A percentile compares a stretch with the other conserved stretches of the same genome.
phyloP scores from a whole-genome alignment of 1,284 basidiomycete species.

The Rhodotorula sp. region DNA sequence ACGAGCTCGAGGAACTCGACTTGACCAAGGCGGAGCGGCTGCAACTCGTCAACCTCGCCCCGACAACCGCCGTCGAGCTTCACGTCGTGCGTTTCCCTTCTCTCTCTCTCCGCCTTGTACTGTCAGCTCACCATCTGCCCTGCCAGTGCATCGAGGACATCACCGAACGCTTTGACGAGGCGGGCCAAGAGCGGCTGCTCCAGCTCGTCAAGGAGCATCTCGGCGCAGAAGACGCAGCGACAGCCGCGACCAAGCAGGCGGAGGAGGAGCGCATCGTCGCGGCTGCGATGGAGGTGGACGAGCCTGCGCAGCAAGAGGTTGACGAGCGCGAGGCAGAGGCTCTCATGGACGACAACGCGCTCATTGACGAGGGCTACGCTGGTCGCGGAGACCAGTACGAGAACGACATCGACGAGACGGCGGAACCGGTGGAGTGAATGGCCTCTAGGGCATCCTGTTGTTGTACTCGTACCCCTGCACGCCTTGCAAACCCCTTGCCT shows the following conservation, averaged over 20 bases:
- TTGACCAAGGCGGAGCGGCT: constrained; percentile 89
- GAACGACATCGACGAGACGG: constrained; percentile 26
- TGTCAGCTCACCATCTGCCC: not conserved
- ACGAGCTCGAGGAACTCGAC: constrained; percentile 63
- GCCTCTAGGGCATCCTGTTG: constrained; percentile 6
- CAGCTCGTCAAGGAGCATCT: constrained; percentile 53
- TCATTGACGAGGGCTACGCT: constrained; percentile 44
- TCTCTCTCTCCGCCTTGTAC: not conserved
- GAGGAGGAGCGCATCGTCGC: not conserved
- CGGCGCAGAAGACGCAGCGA: not conserved
- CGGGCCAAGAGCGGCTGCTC: constrained; percentile 69
- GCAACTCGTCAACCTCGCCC: constrained; percentile 83
- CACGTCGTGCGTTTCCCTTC: constrained; percentile 67
- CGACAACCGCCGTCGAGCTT: constrained; percentile 75
- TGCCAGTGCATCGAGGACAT: constrained; percentile 84
- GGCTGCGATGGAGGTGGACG: not conserved
- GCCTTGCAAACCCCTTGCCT: no score
- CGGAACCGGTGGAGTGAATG: not conserved
- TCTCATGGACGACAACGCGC: constrained; percentile 44
- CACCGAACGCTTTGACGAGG: constrained; percentile 68
- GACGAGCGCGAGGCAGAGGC: constrained; percentile 43
- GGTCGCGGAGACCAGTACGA: constrained; percentile 22
- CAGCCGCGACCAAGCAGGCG: not conserved
- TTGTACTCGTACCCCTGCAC: constrained; percentile 12
- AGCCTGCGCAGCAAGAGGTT: constrained; percentile 45